Percentiles rank a stretch among this genome's conserved stretches.
These are phyloP conservation scores for Fistulina hepatica DNA, from an alignment of 1,284 basidiomycete species.

Conservation along the genomic window DNA sequence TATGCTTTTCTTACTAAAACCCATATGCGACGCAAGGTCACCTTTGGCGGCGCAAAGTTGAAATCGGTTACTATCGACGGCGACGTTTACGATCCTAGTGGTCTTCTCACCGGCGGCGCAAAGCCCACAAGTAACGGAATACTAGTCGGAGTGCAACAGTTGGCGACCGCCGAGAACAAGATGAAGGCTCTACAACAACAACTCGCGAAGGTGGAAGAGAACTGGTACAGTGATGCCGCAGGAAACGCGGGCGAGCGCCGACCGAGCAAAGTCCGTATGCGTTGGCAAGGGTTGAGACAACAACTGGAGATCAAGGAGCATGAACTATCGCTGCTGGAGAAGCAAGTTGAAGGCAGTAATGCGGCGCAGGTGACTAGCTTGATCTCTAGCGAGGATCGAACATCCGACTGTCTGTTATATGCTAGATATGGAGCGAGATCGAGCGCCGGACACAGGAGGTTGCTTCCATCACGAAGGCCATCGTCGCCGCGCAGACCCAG, in stretches of 20 bases:
- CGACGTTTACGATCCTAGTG: slow-evolving; percentile 94
- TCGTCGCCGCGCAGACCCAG: slow-evolving; percentile 62
- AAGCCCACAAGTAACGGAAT: slow-evolving; percentile 70
- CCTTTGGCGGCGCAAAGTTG: slow-evolving; percentile 67
- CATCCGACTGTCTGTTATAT: slow-evolving; percentile 1
- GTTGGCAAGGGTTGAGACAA: slow-evolving; percentile 56
- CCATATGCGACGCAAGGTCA: too few species aligned
- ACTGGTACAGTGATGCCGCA: background rate
- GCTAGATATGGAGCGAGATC: slow-evolving; percentile 74
- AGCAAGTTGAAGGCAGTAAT: slow-evolving; percentile 84
- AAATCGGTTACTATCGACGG: slow-evolving; percentile 91
- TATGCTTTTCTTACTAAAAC: too few species aligned
- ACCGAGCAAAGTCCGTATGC: slow-evolving; percentile 48
- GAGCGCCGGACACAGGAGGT: slow-evolving; percentile 64
- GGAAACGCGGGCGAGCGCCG: slow-evolving; percentile 38
- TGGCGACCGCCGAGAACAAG: slow-evolving; percentile 47
- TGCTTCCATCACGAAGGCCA: slow-evolving; percentile 51
- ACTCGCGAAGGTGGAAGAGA: background rate
- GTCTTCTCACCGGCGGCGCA: slow-evolving; percentile 88
- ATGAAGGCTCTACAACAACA: slow-evolving; percentile 37
- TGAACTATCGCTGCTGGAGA: slow-evolving; percentile 72
- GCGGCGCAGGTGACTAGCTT: slow-evolving; percentile 56
- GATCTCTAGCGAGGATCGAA: background rate
- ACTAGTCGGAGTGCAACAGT: slow-evolving; percentile 79
- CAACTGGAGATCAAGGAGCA: slow-evolving; percentile 88